Conservation (phyloP, 2,329 filamentous ascomycete genomes). For the Macroventuria anomochaeta region DNA sequence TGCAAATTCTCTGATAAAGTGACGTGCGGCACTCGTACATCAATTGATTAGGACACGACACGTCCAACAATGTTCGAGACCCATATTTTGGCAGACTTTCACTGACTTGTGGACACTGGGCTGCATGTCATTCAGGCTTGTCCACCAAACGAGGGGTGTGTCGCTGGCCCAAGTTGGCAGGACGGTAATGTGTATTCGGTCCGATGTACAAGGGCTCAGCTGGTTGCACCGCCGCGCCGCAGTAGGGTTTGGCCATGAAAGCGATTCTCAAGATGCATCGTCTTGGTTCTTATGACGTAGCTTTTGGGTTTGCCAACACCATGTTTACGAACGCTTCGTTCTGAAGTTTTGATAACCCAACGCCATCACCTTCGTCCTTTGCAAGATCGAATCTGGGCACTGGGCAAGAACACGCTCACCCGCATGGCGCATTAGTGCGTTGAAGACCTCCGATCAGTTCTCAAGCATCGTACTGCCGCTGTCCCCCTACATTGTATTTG, state of each 20-base stretch:
- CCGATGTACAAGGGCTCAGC: slow-evolving; percentile 37
- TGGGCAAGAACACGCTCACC: slow-evolving; percentile 25
- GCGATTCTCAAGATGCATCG: slow-evolving; percentile 18
- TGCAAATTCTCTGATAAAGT: slow-evolving; percentile 19
- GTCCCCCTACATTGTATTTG: slow-evolving; percentile 8
- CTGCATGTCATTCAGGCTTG: slow-evolving; percentile 24
- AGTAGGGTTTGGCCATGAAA: slow-evolving; percentile 27
- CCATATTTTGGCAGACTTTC: slow-evolving; percentile 24
- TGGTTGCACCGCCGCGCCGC: slow-evolving; percentile 34
- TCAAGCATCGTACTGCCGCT: slow-evolving; percentile 3
- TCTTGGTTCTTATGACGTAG: slow-evolving; percentile 32
- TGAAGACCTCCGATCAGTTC: slow-evolving; percentile 8
- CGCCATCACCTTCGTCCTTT: slow-evolving; percentile 7
- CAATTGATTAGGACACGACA: slow-evolving; percentile 21
- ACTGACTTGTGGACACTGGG: slow-evolving; percentile 28
- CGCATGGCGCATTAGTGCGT: slow-evolving; percentile 24
- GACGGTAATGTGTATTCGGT: slow-evolving; percentile 39
- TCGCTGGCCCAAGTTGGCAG: slow-evolving; percentile 35
- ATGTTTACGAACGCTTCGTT: background rate
- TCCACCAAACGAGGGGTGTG: slow-evolving; percentile 29
- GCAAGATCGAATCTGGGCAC: slow-evolving; percentile 9
- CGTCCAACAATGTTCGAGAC: slow-evolving; percentile 36
- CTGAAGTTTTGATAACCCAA: slow-evolving; percentile 2
- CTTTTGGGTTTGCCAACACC: slow-evolving; percentile 22
- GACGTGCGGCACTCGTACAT: slow-evolving; percentile 20